Percentiles rank a stretch among this genome's conserved stretches.
phyloP scores from a whole-genome alignment of 495 filamentous ascomycete species.

The Hypoxylon cercidicola region DNA sequence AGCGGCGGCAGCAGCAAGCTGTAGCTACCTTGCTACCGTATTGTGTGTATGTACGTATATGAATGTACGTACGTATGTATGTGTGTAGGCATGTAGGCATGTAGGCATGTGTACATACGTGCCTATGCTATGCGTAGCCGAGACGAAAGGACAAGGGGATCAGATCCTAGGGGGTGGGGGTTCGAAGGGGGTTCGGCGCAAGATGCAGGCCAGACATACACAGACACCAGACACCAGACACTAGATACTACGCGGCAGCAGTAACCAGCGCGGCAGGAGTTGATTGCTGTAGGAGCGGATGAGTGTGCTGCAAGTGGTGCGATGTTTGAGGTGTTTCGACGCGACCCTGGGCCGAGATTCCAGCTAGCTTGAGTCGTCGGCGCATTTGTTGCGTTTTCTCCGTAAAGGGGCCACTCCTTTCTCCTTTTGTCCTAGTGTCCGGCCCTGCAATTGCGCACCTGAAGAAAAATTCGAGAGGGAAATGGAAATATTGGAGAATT shows the following conservation, averaged over 20 bases:
- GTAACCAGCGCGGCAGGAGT: constrained; percentile 10
- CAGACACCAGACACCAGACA: not conserved
- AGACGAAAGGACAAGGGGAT: constrained; percentile 42
- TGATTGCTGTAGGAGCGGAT: constrained; percentile 34
- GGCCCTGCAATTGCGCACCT: constrained; percentile 34
- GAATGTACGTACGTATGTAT: constrained; percentile 10
- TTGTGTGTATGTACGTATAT: constrained; percentile 10
- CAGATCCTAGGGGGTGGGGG: constrained; percentile 36
- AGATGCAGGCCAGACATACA: not conserved
- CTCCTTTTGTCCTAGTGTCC: constrained; percentile 48
- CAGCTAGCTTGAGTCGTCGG: constrained; percentile 48
- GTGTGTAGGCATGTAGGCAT: constrained; percentile 3
- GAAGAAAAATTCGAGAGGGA: constrained; percentile 41
- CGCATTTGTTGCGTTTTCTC: constrained; percentile 51
- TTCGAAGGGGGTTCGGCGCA: constrained; percentile 8
- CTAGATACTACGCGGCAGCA: not conserved
- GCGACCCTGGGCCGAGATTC: constrained; percentile 53
- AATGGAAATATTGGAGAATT: constrained; percentile 34
- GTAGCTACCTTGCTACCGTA: constrained; percentile 16
- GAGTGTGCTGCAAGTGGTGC: constrained; percentile 45
- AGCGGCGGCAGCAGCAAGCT: constrained; percentile 6
- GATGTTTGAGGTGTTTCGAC: constrained; percentile 53
- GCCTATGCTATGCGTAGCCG: constrained; percentile 39
- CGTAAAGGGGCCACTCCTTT: constrained; percentile 41
- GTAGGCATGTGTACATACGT: constrained; percentile 16